These are phyloP conservation scores for Ophiostoma tasmaniense DNA, from an alignment of 2,329 filamentous ascomycete species.

Conservation along the genomic window DNA sequence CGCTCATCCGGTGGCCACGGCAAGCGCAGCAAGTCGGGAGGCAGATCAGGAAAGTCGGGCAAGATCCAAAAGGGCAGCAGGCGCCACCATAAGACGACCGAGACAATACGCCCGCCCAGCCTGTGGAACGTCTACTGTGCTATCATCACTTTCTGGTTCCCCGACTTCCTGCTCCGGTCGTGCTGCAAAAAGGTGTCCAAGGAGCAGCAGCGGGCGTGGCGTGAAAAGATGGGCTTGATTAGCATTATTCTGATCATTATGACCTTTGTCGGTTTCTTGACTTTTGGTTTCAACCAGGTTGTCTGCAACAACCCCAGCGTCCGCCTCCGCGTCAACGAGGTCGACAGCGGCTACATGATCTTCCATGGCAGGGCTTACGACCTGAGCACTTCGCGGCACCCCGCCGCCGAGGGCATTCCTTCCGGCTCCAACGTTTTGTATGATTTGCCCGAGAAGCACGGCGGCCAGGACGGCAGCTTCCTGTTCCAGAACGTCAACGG, in stretches of 20 bases:
- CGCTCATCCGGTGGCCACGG: slow-evolving; percentile 33
- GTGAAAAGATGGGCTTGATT: slow-evolving; percentile 95
- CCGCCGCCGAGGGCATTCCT: slow-evolving; percentile 70
- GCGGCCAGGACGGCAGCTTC: slow-evolving; percentile 90
- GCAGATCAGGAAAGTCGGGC: slow-evolving; percentile 34
- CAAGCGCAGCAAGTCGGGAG: neutral
- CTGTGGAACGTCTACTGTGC: slow-evolving; percentile 95
- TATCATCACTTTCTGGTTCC: slow-evolving; percentile 89
- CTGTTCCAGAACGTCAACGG: slow-evolving; percentile 98
- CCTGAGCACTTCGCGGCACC: slow-evolving; percentile 67
- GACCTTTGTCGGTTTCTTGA: slow-evolving; percentile 84
- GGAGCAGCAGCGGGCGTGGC: slow-evolving; percentile 85
- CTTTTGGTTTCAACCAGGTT: slow-evolving; percentile 86
- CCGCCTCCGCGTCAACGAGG: slow-evolving; percentile 74
- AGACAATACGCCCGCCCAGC: slow-evolving; percentile 69
- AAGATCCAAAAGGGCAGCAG: slow-evolving; percentile 55
- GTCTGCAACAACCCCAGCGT: slow-evolving; percentile 69
- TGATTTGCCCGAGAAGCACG: slow-evolving; percentile 71
- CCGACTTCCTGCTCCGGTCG: slow-evolving; percentile 73
- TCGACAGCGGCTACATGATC: slow-evolving; percentile 81
- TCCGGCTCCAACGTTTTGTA: slow-evolving; percentile 70
- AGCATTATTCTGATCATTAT: slow-evolving; percentile 88
- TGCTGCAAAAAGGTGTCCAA: slow-evolving; percentile 80
- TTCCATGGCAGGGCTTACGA: slow-evolving; percentile 91
- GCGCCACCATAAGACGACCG: slow-evolving; percentile 41